phyloP scores from a whole-genome alignment of 345 rosid genomes.

The Eucalyptus pumila region DNA sequence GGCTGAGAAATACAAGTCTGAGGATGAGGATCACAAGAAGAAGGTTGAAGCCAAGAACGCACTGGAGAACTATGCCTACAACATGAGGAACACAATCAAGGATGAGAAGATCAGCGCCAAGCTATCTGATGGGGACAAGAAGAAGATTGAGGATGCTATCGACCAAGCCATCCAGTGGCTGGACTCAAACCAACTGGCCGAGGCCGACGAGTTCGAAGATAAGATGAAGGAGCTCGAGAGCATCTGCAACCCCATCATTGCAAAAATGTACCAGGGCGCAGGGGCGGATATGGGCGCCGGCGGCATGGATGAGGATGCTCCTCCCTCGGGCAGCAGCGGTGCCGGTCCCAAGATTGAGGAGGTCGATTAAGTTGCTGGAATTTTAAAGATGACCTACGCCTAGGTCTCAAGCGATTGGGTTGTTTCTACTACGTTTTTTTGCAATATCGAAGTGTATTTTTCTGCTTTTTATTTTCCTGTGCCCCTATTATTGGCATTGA shows the following conservation, averaged over 20 bases:
- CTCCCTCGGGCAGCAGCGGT: conserved; percentile 28
- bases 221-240: conserved; percentile 72
- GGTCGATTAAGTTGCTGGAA: conserved; percentile 19
- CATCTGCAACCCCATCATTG: conserved; percentile 71
- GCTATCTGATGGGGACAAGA: conserved; percentile 41
- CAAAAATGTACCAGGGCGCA: conserved; percentile 58
- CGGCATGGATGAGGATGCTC: conserved; percentile 44
- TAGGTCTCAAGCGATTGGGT: not conserved
- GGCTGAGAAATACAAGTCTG: conserved; percentile 70
- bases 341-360: conserved; percentile 58
- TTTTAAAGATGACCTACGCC: not conserved
- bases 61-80: conserved; percentile 48
- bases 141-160: conserved; percentile 70
- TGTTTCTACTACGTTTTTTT: not conserved
- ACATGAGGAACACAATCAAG: conserved; percentile 60
- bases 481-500: not conserved
- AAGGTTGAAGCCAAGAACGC: conserved; percentile 58
- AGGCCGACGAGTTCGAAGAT: conserved; percentile 65
- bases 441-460: not conserved
- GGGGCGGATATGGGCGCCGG: conserved; percentile 34
- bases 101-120: conserved; percentile 64
- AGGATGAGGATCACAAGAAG: conserved; percentile 67
- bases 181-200: conserved; percentile 50
- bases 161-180: conserved; percentile 66
- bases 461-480: not conserved